A percentile compares a stretch with the other conserved stretches of the same genome.
These are phyloP conservation scores for Stephania cephalantha DNA, from an alignment of 164 flowering plant genomes.

Conservation along the genomic window DNA sequence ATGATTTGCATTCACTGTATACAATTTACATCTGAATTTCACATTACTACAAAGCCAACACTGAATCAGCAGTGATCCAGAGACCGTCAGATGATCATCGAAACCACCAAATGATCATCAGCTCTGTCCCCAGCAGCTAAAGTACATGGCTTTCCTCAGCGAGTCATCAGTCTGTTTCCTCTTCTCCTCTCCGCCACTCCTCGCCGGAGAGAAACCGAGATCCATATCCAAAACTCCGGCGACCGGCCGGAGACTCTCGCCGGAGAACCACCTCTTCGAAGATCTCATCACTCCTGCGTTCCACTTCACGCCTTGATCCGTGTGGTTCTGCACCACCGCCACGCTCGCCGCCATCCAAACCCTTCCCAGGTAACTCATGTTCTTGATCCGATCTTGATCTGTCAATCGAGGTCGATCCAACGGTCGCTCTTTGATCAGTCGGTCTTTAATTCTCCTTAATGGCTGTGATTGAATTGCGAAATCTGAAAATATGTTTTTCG, in stretches of 20 bases:
- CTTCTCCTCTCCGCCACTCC: slow-evolving; percentile 17
- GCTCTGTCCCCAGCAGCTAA: slow-evolving; percentile 51
- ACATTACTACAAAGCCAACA: background rate
- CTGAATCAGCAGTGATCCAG: background rate
- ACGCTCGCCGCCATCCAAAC: slow-evolving; percentile 53
- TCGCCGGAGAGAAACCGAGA: slow-evolving; percentile 8
- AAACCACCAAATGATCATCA: background rate
- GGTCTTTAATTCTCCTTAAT: background rate
- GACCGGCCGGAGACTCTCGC: slow-evolving; percentile 7
- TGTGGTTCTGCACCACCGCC: slow-evolving; percentile 45
- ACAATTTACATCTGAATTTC: slow-evolving; percentile 4
- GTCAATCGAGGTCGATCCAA: no score
- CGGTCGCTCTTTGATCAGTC: no score
- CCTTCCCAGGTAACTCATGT: slow-evolving; percentile 43
- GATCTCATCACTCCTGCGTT: slow-evolving; percentile 26
- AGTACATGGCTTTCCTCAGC: slow-evolving; percentile 41
- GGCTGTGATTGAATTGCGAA: no score
- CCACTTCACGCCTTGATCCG: slow-evolving; percentile 34
- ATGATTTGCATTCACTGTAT: background rate
- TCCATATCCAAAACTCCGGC: slow-evolving; percentile 16
- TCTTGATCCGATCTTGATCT: background rate
- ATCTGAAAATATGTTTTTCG: background rate
- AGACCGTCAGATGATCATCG: no score
- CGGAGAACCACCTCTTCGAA: slow-evolving; percentile 9
- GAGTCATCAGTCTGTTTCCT: slow-evolving; percentile 34